Conservation (phyloP, 495 filamentous ascomycete genomes). For the Penicillium lividum region DNA sequence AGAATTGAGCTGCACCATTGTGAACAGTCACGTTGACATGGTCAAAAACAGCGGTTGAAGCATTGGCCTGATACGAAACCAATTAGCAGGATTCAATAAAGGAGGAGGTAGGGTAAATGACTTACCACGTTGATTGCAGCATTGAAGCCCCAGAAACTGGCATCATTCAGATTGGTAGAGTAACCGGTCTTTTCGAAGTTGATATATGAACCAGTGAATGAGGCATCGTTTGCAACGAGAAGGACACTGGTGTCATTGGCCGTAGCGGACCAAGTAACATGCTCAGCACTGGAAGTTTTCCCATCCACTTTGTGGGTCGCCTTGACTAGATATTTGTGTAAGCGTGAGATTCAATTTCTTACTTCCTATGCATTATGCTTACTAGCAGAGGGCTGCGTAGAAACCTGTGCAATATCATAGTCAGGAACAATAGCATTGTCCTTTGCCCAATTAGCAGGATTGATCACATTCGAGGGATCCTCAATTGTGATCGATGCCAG, state of each 20-base stretch:
- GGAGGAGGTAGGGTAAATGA: neutral
- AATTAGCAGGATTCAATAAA: neutral
- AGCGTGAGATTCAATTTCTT: neutral
- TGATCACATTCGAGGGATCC: conserved; percentile 21
- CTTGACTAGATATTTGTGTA: conserved; percentile 5
- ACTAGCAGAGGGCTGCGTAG: conserved; percentile 14
- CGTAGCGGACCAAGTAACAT: conserved; percentile 17
- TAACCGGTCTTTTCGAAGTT: conserved; percentile 21
- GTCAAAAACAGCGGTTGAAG: conserved; percentile 14
- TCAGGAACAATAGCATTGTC: conserved; percentile 20
- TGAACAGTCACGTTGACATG: conserved; percentile 19
- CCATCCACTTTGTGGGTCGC: conserved; percentile 13
- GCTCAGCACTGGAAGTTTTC: conserved; percentile 8
- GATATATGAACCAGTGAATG: conserved; percentile 14
- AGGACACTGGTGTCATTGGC: conserved; percentile 25
- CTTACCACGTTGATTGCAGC: conserved; percentile 22
- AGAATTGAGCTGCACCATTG: conserved; percentile 18
- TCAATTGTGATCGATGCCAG: conserved; percentile 16
- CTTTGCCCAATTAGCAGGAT: conserved; percentile 7
- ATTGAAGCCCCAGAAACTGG: conserved; percentile 25
- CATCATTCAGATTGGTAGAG: conserved; percentile 16
- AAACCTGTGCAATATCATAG: conserved; percentile 13
- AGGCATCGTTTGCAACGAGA: conserved; percentile 12
- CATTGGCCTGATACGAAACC: conserved; percentile 11
- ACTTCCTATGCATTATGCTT: neutral